Evolutionary conservation across 1,139 yeast species (phyloP), one percentile per base, ranked within the genome.

Genomic region (Sugiyamaella paludigena): DNA sequence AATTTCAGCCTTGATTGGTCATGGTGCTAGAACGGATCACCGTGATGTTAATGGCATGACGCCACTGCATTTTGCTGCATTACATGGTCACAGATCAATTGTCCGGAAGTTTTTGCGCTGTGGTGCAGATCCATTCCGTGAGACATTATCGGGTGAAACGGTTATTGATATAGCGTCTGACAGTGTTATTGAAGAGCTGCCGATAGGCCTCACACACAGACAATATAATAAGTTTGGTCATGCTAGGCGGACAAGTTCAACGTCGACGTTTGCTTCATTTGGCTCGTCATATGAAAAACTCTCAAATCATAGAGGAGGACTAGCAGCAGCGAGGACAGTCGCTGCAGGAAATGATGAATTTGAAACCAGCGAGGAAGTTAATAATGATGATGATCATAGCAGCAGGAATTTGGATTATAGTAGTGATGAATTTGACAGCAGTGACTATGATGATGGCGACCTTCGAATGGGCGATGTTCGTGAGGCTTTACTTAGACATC

Each of bases 31-130:
- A 60, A 75, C 85, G 42, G 95, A 88, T 64, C 69, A 76, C 33
- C 79, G 78, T 58, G 98, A 91, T 65, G 75, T 77, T 43, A 87
- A 84, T 64, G 97, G 96, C 1, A 78, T 81, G 57, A 84, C 96
- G 0, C 95, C 98, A 10, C 72, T 92, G 50, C 96, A 89, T 67
- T 81, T 85, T 63, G 96, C 97, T 0, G 80, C 91, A 19, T 68
- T 89, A 60, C 73, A 77, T 56, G 96, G 96, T 12, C 79, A 84
- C 61, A 71, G 86, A 42, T 79, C 78, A 40, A 73, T 83, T 52
- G 81, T 83, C 51, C 70, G 75, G 45, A 67, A 81, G 45, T 74
- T 84, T 56, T 66, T 83, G 36, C 65, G 81, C 78, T 58, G 87
- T 30, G 36, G 49, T 40, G 70, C 94, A 0, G 83, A 81, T 59